Evolutionary conservation across 2,329 filamentous ascomycete genomes (phyloP), one percentile per base, ranked within the genome.

Genomic region (Clathrospora elynae): DNA sequence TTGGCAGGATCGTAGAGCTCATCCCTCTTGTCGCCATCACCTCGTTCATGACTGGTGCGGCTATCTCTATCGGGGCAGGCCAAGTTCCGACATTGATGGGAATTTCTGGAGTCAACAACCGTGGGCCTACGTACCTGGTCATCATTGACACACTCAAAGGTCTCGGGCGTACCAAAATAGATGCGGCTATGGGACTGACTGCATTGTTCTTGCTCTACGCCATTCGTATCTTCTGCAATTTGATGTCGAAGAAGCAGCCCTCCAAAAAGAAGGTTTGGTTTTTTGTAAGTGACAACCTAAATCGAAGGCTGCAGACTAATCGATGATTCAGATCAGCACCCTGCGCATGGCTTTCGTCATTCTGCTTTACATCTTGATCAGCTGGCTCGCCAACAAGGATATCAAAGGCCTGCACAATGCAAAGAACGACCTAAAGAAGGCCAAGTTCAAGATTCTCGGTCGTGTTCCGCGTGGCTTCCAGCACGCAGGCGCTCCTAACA

Each of bases 1-100:
- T 85, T 25, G 93, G 93, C 7, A 95, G 90, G 81, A 86, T 99
- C 31, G 90, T 97, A 30, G 91, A 99, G 57, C 81, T 97, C 61
- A 97, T 99, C 59, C 88, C 93, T 1, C 80, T 97, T 40, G 86
- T 90, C 1, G 88, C 91, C 0, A 88, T 97, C 38, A 91, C 89
- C 0, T 91, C 92, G 3, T 99, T 96, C 77, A 97, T 97, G 90
- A 97, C 93, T 0, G 93, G 93, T 7, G 96, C 92, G 2, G 91
- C 93, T 39, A 80, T 99, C 69, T 95, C 82, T 60, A 97, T 99
- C 64, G 84, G 82, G 11, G 80, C 83, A 16, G 91, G 93, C 22
- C 93, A 99, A 70, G 78, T 96, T 4, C 86, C 88, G 1, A 79
- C 80, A 2, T 74, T 97, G 68, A 81, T 99, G 74, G 93, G 93